These are phyloP conservation scores for Boletus pseudopeckii DNA, from an alignment of 768 basidiomycete genomes.

Conservation along the genomic window DNA sequence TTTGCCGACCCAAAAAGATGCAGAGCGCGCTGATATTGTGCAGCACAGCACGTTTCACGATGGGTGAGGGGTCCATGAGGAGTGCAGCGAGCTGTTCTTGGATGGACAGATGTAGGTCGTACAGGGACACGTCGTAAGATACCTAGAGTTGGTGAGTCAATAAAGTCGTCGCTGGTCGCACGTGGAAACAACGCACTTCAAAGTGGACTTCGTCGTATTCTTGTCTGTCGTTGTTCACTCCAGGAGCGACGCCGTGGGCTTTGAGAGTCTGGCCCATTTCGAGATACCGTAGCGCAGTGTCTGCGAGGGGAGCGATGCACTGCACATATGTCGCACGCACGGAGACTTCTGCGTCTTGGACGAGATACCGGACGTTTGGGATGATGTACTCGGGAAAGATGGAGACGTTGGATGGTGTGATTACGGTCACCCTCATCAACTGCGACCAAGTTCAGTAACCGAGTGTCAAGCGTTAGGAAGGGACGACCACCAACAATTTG, in stretches of 20 bases:
- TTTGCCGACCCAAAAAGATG: slow-evolving; percentile 88
- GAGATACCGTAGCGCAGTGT: slow-evolving; percentile 81
- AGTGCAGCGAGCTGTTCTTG: slow-evolving; percentile 86
- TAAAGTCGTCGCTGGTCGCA: not conserved
- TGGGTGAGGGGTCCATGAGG: slow-evolving; percentile 83
- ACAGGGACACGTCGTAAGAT: slow-evolving; percentile 84
- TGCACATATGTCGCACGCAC: slow-evolving; percentile 81
- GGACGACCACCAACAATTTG: slow-evolving; percentile 62
- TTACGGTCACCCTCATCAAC: slow-evolving; percentile 65
- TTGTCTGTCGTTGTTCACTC: slow-evolving; percentile 44
- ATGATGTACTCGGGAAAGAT: slow-evolving; percentile 96
- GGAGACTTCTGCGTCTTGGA: slow-evolving; percentile 81
- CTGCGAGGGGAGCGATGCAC: slow-evolving; percentile 79
- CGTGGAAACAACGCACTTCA: slow-evolving; percentile 49
- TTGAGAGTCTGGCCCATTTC: slow-evolving; percentile 93
- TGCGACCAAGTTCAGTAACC: slow-evolving; percentile 33
- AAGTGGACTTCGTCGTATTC: slow-evolving; percentile 78
- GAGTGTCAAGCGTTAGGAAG: not conserved
- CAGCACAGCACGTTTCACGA: slow-evolving; percentile 88
- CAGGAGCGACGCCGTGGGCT: slow-evolving; percentile 64
- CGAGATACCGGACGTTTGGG: slow-evolving; percentile 80
- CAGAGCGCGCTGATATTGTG: slow-evolving; percentile 86
- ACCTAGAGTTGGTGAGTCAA: slow-evolving; percentile 47
- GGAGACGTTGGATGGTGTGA: slow-evolving; percentile 57
- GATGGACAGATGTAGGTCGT: slow-evolving; percentile 79